Evolutionary conservation across 2,329 filamentous ascomycete species (phyloP), one percentile per base, ranked within the genome.

Genomic region (Botrytis medusae): DNA sequence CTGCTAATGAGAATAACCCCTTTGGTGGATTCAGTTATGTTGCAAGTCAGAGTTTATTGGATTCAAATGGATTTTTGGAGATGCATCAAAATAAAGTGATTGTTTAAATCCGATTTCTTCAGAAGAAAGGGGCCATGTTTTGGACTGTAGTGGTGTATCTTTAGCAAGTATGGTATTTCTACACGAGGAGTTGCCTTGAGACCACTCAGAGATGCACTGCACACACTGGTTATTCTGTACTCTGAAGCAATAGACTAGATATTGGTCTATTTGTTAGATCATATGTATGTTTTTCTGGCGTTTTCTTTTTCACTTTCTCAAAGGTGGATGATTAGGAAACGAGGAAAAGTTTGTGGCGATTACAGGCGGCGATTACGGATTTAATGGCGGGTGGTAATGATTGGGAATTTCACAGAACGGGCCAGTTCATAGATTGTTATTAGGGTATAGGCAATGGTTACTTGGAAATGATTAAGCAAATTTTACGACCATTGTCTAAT

Each of bases 11-110:
- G 12, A 77, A 79, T 22, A 78, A 81, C 73, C 79, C 79, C 2
- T 81, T 82, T 74, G 80, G 80, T 16, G 81, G 81, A 10, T 82
- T 82, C 60, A 81, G 79, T 71, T 82, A 79, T 76, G 80, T 81
- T 20, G 81, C 80, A 37, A 81, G 79, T 73, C 75, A 78, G 65
- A 81, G 80, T 64, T 72, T 82, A 70, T 76, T 82, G 60, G 79
- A 82, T 68, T 75, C 75, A 4, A 74, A 77, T 75, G 78, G 77
- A 10, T 78, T 79, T 64, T 42, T 65, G 29, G 75, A 67, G 4
- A 74, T 76, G 74, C 29, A 64, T 60, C 72, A 75, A 18, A 76
- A 73, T 60, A 72, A 64, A 20, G 75, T 75, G 69, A 59, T 40
- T 2, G 68, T 48, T 48, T 74, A 42, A 48, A 48, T 68, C 18